A percentile compares a stretch with the other conserved stretches of the same genome.
Evolutionary conservation across 805 yeast genomes (phyloP).

Genomic region (Cyberlindnera maritima): DNA sequence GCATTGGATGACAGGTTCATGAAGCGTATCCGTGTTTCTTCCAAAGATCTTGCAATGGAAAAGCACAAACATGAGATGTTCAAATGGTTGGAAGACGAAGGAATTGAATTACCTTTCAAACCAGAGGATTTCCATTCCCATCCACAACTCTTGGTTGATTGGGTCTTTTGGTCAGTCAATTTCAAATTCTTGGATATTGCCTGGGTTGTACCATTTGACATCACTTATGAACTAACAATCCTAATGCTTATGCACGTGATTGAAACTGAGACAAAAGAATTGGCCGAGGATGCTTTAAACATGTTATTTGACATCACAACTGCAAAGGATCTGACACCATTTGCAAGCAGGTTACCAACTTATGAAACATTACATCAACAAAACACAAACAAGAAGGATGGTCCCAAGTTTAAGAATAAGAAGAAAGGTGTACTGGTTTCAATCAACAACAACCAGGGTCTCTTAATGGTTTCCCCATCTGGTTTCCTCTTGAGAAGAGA

Average conservation of each 20-base stretch:
- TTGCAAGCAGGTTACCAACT: not conserved
- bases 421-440: slow-evolving; percentile 2
- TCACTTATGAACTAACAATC: not conserved
- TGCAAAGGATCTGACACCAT: not conserved
- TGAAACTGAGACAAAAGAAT: not conserved
- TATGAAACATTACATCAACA: not conserved
- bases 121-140: not conserved
- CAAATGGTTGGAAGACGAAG: not conserved
- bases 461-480: slow-evolving; percentile 1
- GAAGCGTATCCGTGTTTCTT: not conserved
- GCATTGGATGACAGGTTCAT: not conserved
- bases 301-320: not conserved
- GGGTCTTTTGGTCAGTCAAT: slow-evolving; percentile 1
- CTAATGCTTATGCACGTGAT: not conserved
- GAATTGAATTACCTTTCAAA: not conserved
- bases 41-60: not conserved
- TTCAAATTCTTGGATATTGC: not conserved
- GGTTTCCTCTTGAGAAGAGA: not conserved
- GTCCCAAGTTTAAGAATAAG: not conserved
- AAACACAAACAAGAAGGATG: not conserved
- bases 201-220: slow-evolving; percentile 1
- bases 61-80: not conserved
- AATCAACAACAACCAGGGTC: slow-evolving; percentile 1
- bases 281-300: not conserved
- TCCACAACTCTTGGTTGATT: slow-evolving; percentile 1